Evolutionary conservation across 75 land plant genomes (phyloP), one percentile per base, ranked within the genome.

Genomic region (Chamaecyparis obtusa): DNA sequence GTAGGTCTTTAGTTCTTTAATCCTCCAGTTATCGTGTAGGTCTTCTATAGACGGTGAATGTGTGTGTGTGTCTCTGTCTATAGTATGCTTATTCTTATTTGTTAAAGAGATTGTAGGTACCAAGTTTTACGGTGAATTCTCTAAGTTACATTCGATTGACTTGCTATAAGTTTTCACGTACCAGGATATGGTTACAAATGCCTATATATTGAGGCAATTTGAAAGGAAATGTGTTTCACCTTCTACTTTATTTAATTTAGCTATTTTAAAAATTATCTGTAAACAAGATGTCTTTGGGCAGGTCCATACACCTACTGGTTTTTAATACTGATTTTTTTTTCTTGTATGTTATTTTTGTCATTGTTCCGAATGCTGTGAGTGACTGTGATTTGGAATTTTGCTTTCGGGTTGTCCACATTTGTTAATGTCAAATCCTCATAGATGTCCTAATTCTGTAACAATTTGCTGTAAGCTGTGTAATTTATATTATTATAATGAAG

Each of bases 1-100:
- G 98, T 96, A 41, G 19, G 89, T 49, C 83, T 77, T 37, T 39
- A 17, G 17, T 39, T 17, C 69, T 64, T 27, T 41, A 14, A 5
- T 33, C 13, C 16, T 14, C 16, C 16, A 13, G 2, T 13, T 51
- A 13, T 51, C 15, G 15, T 14, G 3, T 51, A 51, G 55, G 15
- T 51, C 2, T 51, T 51, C 16, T 51, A 51, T 51, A 51, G 55
- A 51, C 16, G 1, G 55, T 51, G 55, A 51, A 51, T 51, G 55
- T 51, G 55, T 51, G 16, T 51, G 55, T 13, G 16, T 51, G 41
- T 39, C 41, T 39, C 14, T 51, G 15, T 51, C 3, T 51, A 51
- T 13, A 51, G 55, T 13, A 51, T 51, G 15, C 55, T 51, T 51
- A 51, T 51, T 51, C 15, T 51, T 51, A 51, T 51, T 51, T 51